Evolutionary conservation across 1,284 basidiomycete species (phyloP).

Genomic region (Fomitopsis palustris): DNA sequence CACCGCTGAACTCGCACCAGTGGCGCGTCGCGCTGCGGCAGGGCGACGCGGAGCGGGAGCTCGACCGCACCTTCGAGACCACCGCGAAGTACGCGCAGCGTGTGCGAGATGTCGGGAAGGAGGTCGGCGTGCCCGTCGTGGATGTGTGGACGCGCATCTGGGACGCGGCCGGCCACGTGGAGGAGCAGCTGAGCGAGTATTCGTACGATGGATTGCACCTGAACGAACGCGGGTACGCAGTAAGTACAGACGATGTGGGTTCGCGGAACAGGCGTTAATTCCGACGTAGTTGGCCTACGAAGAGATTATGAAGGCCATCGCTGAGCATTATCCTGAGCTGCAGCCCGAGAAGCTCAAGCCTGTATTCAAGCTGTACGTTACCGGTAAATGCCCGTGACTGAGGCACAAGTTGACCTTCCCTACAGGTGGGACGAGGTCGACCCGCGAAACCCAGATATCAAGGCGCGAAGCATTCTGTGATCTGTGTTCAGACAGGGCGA

Average conservation of each 20-base stretch:
- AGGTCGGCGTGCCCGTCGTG: constrained; percentile 54
- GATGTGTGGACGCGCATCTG: constrained; percentile 71
- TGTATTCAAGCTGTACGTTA: constrained; percentile 50
- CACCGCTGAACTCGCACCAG: constrained; percentile 71
- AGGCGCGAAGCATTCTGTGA: constrained; percentile 6
- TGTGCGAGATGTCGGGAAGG: constrained; percentile 55
- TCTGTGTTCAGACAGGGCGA: background rate
- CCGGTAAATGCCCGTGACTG: background rate
- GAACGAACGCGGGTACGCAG: constrained; percentile 66
- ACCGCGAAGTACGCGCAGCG: constrained; percentile 69
- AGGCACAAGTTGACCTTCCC: background rate
- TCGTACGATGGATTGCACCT: constrained; percentile 77
- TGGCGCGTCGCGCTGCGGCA: constrained; percentile 44
- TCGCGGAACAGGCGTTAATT: background rate
- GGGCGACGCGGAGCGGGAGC: constrained; percentile 39
- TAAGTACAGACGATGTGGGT: constrained; percentile 27
- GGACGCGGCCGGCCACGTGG: constrained; percentile 57
- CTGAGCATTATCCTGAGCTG: constrained; percentile 62
- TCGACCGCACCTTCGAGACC: constrained; percentile 58
- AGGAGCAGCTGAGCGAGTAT: constrained; percentile 46
- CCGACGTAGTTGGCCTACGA: constrained; percentile 62
- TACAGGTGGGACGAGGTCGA: constrained; percentile 17
- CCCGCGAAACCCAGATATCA: constrained; percentile 9
- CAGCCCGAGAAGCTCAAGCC: constrained; percentile 54
- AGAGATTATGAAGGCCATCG: constrained; percentile 55